Evolutionary conservation across 2,329 filamentous ascomycete genomes (phyloP).

Genomic region (Aspergillus sp.): DNA sequence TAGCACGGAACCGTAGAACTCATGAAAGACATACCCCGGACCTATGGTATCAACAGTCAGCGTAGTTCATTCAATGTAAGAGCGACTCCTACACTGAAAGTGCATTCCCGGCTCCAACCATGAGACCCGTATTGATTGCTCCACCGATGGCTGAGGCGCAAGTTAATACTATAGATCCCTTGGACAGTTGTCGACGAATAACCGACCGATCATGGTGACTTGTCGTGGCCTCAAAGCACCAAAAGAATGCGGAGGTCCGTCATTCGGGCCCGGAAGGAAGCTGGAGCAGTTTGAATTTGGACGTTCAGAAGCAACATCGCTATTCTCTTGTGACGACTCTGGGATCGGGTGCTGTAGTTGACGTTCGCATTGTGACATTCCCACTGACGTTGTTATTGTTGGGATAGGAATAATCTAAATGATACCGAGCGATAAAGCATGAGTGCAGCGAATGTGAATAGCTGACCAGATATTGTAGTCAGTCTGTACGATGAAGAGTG

Average conservation of each 20-base stretch:
- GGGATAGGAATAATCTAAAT: too few species aligned
- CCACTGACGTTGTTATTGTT: neutral
- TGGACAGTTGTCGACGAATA: too few species aligned
- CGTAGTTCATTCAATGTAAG: neutral
- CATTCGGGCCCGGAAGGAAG: too few species aligned
- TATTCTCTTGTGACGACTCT: too few species aligned
- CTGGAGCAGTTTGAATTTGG: neutral
- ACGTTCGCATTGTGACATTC: neutral
- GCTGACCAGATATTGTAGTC: too few species aligned
- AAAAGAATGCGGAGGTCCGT: slow-evolving; percentile 1
- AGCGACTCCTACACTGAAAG: slow-evolving; percentile 19
- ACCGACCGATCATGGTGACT: slow-evolving; percentile 8
- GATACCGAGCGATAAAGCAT: too few species aligned
- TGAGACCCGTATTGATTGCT: slow-evolving; percentile 27
- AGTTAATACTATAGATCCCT: too few species aligned
- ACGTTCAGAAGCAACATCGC: neutral
- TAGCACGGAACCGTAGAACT: neutral
- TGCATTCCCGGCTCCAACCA: slow-evolving; percentile 23
- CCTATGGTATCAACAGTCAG: slow-evolving; percentile 10
- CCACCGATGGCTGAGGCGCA: slow-evolving; percentile 21
- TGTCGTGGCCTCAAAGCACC: slow-evolving; percentile 2
- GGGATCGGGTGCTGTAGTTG: too few species aligned
- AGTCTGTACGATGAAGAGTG: too few species aligned
- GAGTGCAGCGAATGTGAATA: too few species aligned
- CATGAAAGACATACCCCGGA: slow-evolving; percentile 19